phyloP scores from a whole-genome alignment of 2,329 filamentous ascomycete species.

The Colletotrichum chrysophilum region DNA sequence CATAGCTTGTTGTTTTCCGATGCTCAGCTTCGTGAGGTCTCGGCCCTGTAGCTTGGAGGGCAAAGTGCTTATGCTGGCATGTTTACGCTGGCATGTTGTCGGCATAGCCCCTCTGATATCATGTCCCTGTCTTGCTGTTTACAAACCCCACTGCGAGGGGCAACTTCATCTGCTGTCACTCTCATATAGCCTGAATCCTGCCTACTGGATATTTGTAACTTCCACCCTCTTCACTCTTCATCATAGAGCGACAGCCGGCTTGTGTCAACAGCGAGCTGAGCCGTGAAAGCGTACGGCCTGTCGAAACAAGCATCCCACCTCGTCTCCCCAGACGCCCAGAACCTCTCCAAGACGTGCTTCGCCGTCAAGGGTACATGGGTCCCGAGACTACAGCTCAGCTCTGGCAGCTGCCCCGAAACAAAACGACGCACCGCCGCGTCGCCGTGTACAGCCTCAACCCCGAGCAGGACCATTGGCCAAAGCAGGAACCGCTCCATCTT shows the following conservation, averaged over 20 bases:
- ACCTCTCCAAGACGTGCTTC: background rate
- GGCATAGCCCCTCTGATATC: background rate
- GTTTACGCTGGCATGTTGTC: background rate
- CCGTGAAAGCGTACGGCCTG: constrained; percentile 8
- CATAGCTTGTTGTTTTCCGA: background rate
- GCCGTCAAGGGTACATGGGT: background rate
- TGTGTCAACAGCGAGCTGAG: constrained; percentile 24
- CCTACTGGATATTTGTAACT: background rate
- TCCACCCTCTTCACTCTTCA: background rate
- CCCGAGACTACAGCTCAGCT: background rate
- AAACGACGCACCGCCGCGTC: background rate
- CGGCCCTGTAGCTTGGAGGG: background rate
- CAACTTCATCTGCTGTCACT: background rate
- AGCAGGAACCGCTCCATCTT: background rate
- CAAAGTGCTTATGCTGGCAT: background rate
- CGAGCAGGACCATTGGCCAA: background rate
- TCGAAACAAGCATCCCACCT: constrained; percentile 10
- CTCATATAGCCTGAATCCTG: background rate
- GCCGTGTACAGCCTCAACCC: background rate
- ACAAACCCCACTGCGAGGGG: background rate
- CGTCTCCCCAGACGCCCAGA: background rate
- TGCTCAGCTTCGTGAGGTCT: background rate
- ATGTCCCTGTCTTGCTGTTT: background rate
- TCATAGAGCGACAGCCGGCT: background rate
- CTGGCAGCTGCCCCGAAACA: background rate